A percentile compares a stretch with the other conserved stretches of the same genome.
These are phyloP conservation scores for Malus orientalis DNA, from an alignment of 306 rosid genomes.

Conservation along the genomic window DNA sequence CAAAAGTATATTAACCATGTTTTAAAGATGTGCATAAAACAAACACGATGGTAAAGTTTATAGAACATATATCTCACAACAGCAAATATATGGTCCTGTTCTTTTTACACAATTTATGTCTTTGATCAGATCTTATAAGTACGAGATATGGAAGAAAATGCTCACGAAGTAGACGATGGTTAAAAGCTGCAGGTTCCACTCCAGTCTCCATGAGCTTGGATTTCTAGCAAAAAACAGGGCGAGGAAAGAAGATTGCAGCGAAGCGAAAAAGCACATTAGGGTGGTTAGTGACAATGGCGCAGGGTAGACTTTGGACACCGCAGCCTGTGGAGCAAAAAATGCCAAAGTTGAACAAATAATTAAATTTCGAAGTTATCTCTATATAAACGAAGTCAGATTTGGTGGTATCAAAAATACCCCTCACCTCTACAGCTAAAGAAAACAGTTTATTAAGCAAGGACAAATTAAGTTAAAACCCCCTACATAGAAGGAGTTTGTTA, in stretches of 20 bases:
- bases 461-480: too few species aligned
- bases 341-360: neutral
- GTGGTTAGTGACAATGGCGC: constrained; percentile 20
- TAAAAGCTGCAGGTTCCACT: constrained; percentile 26
- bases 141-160: neutral
- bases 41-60: too few species aligned
- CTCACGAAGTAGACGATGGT: constrained; percentile 34
- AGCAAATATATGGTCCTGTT: neutral
- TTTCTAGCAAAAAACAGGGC: constrained; percentile 20
- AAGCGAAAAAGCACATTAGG: constrained; percentile 28
- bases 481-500: too few species aligned
- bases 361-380: neutral
- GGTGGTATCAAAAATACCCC: too few species aligned
- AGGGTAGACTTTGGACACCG: constrained; percentile 23
- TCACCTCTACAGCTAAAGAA: too few species aligned
- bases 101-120: too few species aligned
- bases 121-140: too few species aligned
- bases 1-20: neutral
- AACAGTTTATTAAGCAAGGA: too few species aligned
- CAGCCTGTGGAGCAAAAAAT: constrained; percentile 8
- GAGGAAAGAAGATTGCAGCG: constrained; percentile 27
- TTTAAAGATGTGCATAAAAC: too few species aligned
- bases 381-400: too few species aligned
- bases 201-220: constrained; percentile 24
- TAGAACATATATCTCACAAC: neutral